These are phyloP conservation scores for Cyberlindnera mycetangii DNA, from an alignment of 805 yeast genomes.

Conservation along the genomic window DNA sequence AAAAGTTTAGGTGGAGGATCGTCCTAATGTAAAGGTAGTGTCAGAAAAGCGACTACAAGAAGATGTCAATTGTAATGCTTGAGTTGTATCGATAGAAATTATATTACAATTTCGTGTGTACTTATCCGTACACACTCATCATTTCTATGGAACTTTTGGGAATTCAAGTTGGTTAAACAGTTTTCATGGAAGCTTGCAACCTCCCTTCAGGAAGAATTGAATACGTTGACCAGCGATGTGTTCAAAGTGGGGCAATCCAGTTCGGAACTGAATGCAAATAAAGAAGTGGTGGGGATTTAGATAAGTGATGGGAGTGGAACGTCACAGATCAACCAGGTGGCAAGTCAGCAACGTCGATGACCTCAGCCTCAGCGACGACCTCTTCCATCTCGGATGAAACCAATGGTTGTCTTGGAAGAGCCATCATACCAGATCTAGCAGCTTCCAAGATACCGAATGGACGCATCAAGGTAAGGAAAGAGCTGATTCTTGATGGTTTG, in stretches of 20 bases:
- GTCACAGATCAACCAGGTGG: conserved; percentile 89
- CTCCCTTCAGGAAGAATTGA: conserved; percentile 2
- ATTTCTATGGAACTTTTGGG: no score
- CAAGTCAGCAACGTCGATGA: conserved; percentile 82
- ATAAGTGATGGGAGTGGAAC: background rate
- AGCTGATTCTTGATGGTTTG: conserved; percentile 84
- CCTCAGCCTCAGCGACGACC: conserved; percentile 55
- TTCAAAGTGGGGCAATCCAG: background rate
- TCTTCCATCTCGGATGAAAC: conserved; percentile 51
- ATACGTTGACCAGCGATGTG: background rate
- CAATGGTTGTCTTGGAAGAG: conserved; percentile 92
- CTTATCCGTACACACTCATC: background rate
- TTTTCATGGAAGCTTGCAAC: conserved; percentile 1
- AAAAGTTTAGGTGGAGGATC: no score
- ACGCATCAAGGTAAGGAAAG: conserved; percentile 83
- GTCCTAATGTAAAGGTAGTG: no score
- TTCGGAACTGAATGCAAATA: conserved; percentile 5
- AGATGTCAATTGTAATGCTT: no score
- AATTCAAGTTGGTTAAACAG: no score
- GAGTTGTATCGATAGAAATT: no score
- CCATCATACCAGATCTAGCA: conserved; percentile 98
- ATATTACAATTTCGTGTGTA: no score
- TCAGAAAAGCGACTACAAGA: no score
- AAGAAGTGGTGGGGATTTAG: background rate
- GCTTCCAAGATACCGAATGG: conserved; percentile 97